Conservation (phyloP, 306 rosid genomes). For the Prunus padus region DNA sequence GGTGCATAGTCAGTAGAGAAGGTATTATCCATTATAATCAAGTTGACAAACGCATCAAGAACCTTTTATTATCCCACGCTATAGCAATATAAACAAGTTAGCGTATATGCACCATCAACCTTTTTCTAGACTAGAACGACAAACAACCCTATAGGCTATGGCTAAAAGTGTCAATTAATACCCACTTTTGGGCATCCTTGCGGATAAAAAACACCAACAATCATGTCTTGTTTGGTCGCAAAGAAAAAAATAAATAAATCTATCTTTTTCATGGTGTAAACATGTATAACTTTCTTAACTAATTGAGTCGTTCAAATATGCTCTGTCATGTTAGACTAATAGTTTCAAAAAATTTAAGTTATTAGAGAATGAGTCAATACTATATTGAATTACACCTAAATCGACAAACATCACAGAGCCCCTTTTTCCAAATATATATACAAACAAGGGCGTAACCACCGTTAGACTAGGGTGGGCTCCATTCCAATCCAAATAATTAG, state of each 20-base stretch:
- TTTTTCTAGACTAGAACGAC: background rate
- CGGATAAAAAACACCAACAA: background rate
- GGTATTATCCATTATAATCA: background rate
- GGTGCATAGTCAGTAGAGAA: background rate
- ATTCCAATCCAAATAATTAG: no score
- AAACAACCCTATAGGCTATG: background rate
- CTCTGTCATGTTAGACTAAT: no score
- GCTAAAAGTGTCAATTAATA: background rate
- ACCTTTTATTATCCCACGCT: background rate
- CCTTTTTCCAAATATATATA: no score
- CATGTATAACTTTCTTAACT: background rate
- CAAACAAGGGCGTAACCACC: no score
- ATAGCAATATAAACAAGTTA: background rate
- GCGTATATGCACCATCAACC: background rate
- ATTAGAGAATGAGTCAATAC: background rate
- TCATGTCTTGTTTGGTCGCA: background rate
- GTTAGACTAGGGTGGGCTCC: no score
- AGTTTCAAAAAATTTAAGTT: no score
- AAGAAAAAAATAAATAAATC: background rate
- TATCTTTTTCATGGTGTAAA: background rate
- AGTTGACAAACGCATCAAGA: constrained; percentile 4
- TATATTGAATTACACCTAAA: background rate
- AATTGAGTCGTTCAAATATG: background rate
- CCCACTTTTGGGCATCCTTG: constrained; percentile 4
- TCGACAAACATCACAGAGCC: no score